Evolutionary conservation across 2,329 filamentous ascomycete genomes (phyloP), one percentile per base, ranked within the genome.

Genomic region (Drechmeria coniospora): DNA sequence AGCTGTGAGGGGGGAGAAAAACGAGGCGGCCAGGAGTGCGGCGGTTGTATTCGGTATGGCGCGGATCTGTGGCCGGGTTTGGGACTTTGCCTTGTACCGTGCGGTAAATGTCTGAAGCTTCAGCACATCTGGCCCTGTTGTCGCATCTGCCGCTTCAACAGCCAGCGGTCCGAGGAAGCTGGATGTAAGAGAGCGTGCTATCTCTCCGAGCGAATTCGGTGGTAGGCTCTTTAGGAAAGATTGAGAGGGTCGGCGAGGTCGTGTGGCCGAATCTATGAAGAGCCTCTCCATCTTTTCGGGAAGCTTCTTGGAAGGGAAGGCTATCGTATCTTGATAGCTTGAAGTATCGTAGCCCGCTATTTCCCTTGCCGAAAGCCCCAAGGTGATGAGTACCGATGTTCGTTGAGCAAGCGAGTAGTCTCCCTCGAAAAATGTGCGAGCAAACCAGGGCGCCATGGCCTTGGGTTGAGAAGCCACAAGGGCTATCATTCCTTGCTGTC

Each of bases 71-170:
- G 56, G 56, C 31, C 45, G 54, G 12, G 43, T 26, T 32, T 50
- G 49, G 1, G 41, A 33, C 29, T 36, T 49, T 21, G 45, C 43
- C 33, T 45, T 61, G 40, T 52, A 51, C 2, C 46, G 51, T 0
- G 79, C 81, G 8, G 78, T 87, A 53, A 95, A 93, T 3, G 78
- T 92, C 16, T 82, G 74, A 14, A 95, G 69, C 56, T 95, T 95
- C 25, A 98, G 69, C 5, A 78, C 69, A 38, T 84, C 74, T 0
- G 90, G 86, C 0, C 87, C 84, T 0, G 78, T 77, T 6, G 74
- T 63, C 14, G 75, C 64, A 45, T 94, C 84, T 22, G 84, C 86
- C 3, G 86, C 82, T 32, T 73, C 63, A 21, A 81, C 75, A 1
- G 87, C 84, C 16, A 95, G 58, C 0, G 90, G 90, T 11, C 75